phyloP scores from a whole-genome alignment of 73 alveolate species.

The Strombidium stylifer region DNA sequence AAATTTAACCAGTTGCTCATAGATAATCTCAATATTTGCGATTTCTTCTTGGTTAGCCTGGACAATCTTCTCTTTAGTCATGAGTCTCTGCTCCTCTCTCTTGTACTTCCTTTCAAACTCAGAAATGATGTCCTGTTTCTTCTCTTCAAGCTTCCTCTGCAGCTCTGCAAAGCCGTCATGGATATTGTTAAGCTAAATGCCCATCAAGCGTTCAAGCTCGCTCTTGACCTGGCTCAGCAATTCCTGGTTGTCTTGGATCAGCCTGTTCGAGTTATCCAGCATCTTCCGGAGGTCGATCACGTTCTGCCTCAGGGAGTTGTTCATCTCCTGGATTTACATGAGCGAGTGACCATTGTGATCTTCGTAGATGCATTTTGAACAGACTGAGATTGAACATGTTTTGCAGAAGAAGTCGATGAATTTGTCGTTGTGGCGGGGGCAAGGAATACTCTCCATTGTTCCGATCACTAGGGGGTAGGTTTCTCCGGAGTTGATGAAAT shows the following conservation, averaged over 20 bases:
- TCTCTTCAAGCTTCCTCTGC: constrained; percentile 67
- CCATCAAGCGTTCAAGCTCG: constrained; percentile 58
- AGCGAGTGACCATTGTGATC: constrained; percentile 85
- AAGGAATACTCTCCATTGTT: constrained; percentile 37
- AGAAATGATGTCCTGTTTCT: constrained; percentile 56
- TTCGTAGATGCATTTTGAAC: constrained; percentile 81
- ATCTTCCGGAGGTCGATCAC: constrained; percentile 72
- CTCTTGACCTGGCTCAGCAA: constrained; percentile 57
- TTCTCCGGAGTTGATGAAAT: constrained; percentile 23
- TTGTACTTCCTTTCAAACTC: constrained; percentile 76
- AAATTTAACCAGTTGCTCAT: constrained; percentile 56
- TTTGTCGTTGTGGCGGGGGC: constrained; percentile 75
- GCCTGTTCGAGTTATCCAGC: constrained; percentile 58
- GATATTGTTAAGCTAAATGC: constrained; percentile 57
- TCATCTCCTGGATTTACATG: constrained; percentile 77
- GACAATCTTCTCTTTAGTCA: constrained; percentile 45
- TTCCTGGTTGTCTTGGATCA: constrained; percentile 60
- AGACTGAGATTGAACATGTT: constrained; percentile 67
- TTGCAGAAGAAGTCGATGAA: constrained; percentile 80
- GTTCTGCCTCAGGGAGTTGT: constrained; percentile 67
- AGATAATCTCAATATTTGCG: constrained; percentile 57
- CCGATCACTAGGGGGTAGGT: constrained; percentile 33
- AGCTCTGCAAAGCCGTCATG: constrained; percentile 71
- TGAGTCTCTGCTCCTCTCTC: constrained; percentile 61
- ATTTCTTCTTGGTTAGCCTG: constrained; percentile 60